Evolutionary conservation across 305 asterid genomes (phyloP).

Genomic region (Rubia balearica): DNA sequence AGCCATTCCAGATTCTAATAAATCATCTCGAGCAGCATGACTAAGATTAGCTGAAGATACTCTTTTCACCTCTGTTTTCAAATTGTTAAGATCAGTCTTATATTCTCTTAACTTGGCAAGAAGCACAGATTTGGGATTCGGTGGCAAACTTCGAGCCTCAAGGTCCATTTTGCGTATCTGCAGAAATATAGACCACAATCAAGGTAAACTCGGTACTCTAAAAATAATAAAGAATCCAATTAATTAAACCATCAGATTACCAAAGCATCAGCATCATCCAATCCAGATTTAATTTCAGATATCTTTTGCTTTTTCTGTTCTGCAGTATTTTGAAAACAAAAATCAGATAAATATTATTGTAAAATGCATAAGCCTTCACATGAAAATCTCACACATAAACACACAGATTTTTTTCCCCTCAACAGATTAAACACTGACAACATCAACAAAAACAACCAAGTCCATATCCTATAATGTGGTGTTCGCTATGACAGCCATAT

Average conservation of each 20-base stretch:
- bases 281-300: conserved; percentile 39
- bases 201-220: neutral
- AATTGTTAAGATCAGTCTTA: conserved; percentile 55
- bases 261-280: conserved; percentile 71
- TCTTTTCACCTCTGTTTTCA: conserved; percentile 63
- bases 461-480: no score
- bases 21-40: conserved; percentile 48
- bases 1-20: conserved; percentile 56
- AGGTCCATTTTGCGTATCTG: conserved; percentile 68
- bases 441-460: no score
- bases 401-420: neutral
- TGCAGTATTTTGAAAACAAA: conserved; percentile 23
- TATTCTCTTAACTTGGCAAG: conserved; percentile 65
- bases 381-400: neutral
- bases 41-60: conserved; percentile 40
- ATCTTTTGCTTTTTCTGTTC: conserved; percentile 62
- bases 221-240: neutral
- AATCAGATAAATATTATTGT: neutral
- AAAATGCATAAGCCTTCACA: neutral
- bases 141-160: conserved; percentile 64
- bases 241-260: conserved; percentile 24
- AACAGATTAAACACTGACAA: neutral
- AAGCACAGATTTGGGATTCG: conserved; percentile 44
- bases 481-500: no score
- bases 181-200: neutral